Percentiles rank a stretch among this genome's conserved stretches.
These are phyloP conservation scores for Penicillium fimorum DNA, from an alignment of 495 filamentous ascomycete genomes.

Conservation along the genomic window DNA sequence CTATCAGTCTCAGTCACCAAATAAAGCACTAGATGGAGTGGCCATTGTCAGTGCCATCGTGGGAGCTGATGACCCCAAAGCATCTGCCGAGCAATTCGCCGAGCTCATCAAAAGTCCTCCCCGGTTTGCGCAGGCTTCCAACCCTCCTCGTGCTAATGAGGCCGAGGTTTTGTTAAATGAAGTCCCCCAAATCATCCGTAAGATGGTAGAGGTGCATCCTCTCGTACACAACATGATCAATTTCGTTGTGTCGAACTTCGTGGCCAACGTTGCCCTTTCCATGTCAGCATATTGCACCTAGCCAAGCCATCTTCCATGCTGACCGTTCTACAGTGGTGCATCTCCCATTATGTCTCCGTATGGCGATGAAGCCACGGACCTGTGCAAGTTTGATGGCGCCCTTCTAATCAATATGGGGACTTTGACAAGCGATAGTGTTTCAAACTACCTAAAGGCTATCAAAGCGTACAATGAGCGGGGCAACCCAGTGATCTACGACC, in stretches of 20 bases:
- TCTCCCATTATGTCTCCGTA: slow-evolving; percentile 94
- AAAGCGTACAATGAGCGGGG: slow-evolving; percentile 74
- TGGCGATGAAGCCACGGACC: slow-evolving; percentile 76
- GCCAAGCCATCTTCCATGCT: slow-evolving; percentile 9
- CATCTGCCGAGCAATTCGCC: slow-evolving; percentile 56
- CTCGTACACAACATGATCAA: slow-evolving; percentile 98
- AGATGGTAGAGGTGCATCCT: slow-evolving; percentile 60
- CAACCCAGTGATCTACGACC: slow-evolving; percentile 80
- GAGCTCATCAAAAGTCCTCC: slow-evolving; percentile 50
- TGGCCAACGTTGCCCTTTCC: slow-evolving; percentile 81
- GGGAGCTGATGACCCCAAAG: slow-evolving; percentile 61
- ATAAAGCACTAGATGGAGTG: slow-evolving; percentile 68
- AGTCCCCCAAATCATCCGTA: slow-evolving; percentile 57
- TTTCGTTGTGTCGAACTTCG: slow-evolving; percentile 87
- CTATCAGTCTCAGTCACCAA: slow-evolving; percentile 54
- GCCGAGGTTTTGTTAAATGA: slow-evolving; percentile 39
- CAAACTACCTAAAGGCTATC: slow-evolving; percentile 65
- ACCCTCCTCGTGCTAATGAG: slow-evolving; percentile 26
- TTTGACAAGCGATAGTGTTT: slow-evolving; percentile 65
- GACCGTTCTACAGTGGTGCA: slow-evolving; percentile 54
- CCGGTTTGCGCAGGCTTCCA: slow-evolving; percentile 38
- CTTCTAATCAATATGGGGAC: slow-evolving; percentile 97
- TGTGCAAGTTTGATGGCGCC: slow-evolving; percentile 62
- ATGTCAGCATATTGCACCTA: slow-evolving; percentile 43
- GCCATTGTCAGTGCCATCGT: slow-evolving; percentile 91